A percentile compares a stretch with the other conserved stretches of the same genome.
Conservation (phyloP, 768 basidiomycete genomes). For the Clitopilus hobsonii region DNA sequence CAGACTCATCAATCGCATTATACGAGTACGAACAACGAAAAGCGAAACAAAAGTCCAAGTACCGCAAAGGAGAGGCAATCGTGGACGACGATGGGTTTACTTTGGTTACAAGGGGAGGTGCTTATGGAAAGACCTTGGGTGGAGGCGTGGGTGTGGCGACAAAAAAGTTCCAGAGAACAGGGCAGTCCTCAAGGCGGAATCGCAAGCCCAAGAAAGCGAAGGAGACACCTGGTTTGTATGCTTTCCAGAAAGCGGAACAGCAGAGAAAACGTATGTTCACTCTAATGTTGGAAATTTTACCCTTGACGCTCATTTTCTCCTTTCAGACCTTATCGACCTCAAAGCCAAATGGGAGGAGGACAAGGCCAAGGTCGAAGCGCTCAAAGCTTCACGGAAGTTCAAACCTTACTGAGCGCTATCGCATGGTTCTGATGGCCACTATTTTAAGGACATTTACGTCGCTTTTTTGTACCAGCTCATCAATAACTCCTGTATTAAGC, state of each 20-base stretch:
- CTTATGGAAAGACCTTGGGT: conserved; percentile 83
- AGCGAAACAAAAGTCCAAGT: conserved; percentile 57
- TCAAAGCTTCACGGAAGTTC: conserved; percentile 77
- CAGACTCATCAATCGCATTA: conserved; percentile 70
- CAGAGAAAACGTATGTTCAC: conserved; percentile 67
- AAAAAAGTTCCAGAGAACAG: conserved; percentile 61
- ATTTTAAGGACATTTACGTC: not conserved
- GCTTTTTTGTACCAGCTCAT: no score
- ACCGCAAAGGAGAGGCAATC: conserved; percentile 80
- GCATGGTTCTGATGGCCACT: not conserved
- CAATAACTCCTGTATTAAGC: not conserved
- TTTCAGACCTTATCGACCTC: conserved; percentile 65
- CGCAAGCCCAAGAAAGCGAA: conserved; percentile 52
- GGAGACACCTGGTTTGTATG: conserved; percentile 79
- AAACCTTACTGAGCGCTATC: conserved; percentile 64
- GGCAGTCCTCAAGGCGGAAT: conserved; percentile 42
- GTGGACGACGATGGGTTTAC: conserved; percentile 96
- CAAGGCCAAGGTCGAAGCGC: conserved; percentile 77
- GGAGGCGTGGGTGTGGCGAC: conserved; percentile 66
- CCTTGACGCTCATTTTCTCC: conserved; percentile 4
- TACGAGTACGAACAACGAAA: conserved; percentile 73
- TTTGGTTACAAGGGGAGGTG: conserved; percentile 87
- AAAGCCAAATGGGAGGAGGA: conserved; percentile 85
- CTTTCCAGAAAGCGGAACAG: conserved; percentile 87
- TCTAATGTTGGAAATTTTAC: conserved; percentile 1